Evolutionary conservation across 1,284 basidiomycete genomes (phyloP).

Genomic region (Ustilago hordei): DNA sequence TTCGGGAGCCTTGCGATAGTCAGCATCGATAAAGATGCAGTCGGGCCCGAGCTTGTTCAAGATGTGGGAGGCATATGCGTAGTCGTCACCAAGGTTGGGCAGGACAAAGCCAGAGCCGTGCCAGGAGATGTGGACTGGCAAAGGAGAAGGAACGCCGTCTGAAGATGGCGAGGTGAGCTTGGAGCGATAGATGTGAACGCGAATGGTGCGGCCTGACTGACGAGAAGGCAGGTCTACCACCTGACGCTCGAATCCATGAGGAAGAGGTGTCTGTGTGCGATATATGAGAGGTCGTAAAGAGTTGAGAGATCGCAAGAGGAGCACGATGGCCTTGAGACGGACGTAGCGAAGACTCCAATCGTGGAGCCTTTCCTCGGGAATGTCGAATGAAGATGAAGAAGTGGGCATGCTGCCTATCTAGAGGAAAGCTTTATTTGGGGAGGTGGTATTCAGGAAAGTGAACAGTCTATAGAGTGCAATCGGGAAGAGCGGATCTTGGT

Average conservation of each 20-base stretch:
- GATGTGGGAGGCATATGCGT: conserved; percentile 20
- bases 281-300: conserved; percentile 21
- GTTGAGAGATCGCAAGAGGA: conserved; percentile 30
- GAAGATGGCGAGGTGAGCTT: conserved; percentile 19
- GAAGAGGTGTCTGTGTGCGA: conserved; percentile 13
- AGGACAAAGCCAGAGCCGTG: conserved; percentile 51
- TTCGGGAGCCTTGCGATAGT: conserved; percentile 66
- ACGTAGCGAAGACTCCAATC: conserved; percentile 32
- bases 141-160: conserved; percentile 18
- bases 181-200: conserved; percentile 49
- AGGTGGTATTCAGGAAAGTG: neutral
- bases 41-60: conserved; percentile 31
- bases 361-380: conserved; percentile 28
- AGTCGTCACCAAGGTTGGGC: conserved; percentile 47
- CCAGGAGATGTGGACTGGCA: conserved; percentile 45
- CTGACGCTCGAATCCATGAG: conserved; percentile 26
- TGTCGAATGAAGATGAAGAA: neutral
- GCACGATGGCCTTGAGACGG: conserved; percentile 31
- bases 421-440: neutral
- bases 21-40: conserved; percentile 54
- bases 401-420: neutral
- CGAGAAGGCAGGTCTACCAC: conserved; percentile 48
- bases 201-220: conserved; percentile 44
- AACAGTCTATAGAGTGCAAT: no score
- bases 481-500: neutral